These are phyloP conservation scores for Neofusicoccum ribis DNA, from an alignment of 2,329 filamentous ascomycete species.

Conservation along the genomic window DNA sequence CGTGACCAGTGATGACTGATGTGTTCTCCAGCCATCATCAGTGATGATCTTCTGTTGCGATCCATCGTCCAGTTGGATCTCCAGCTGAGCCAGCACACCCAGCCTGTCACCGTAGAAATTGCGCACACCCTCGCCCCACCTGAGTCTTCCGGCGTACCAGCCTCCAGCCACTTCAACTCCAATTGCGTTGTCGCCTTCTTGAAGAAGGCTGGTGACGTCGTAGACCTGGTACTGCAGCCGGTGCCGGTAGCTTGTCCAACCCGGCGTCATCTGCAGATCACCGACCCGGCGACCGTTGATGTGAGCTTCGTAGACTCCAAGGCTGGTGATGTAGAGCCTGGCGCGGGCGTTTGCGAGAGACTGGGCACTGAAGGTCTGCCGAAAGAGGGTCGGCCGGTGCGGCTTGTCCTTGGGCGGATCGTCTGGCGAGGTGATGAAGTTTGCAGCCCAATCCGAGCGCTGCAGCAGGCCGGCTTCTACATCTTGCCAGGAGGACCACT, in stretches of 20 bases:
- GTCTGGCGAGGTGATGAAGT: slow-evolving; percentile 27
- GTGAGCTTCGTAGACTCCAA: slow-evolving; percentile 24
- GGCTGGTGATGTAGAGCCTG: slow-evolving; percentile 25
- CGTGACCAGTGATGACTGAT: slow-evolving; percentile 34
- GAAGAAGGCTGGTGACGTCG: slow-evolving; percentile 49
- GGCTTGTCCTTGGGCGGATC: slow-evolving; percentile 26
- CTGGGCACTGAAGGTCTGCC: slow-evolving; percentile 27
- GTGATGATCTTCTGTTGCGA: slow-evolving; percentile 8
- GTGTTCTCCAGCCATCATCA: slow-evolving; percentile 43
- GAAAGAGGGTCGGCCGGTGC: slow-evolving; percentile 36
- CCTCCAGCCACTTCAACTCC: slow-evolving; percentile 50
- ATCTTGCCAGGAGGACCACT: slow-evolving; percentile 32
- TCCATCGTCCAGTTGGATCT: slow-evolving; percentile 37
- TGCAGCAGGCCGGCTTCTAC: slow-evolving; percentile 39
- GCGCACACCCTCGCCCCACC: slow-evolving; percentile 33
- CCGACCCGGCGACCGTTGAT: slow-evolving; percentile 24
- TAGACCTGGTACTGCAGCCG: slow-evolving; percentile 56
- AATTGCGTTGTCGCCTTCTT: slow-evolving; percentile 39
- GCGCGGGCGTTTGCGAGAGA: neutral
- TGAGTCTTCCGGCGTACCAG: slow-evolving; percentile 49
- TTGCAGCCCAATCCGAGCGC: slow-evolving; percentile 33
- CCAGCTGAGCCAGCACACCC: slow-evolving; percentile 43
- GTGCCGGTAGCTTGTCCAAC: slow-evolving; percentile 54
- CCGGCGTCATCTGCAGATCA: slow-evolving; percentile 45
- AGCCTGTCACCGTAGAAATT: slow-evolving; percentile 45